Percentiles rank a stretch among this genome's conserved stretches.
Evolutionary conservation across 805 yeast species (phyloP).

Genomic region (Candida piceae): DNA sequence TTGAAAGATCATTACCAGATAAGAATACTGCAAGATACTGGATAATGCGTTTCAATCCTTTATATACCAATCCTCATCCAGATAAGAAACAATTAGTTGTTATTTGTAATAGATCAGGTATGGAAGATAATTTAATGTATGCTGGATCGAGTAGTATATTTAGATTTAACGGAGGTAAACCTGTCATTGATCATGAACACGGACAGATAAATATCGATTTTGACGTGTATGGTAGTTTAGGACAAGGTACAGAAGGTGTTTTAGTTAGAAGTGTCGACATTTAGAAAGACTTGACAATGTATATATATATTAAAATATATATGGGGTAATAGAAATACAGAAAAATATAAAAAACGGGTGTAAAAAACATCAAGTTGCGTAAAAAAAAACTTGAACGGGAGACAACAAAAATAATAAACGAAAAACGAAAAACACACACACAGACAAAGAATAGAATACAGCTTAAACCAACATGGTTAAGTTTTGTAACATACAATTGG

Average conservation of each 20-base stretch:
- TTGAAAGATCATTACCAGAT: conserved; percentile 19
- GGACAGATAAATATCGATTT: conserved; percentile 36
- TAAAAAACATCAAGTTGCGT: too few species aligned
- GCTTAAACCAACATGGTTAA: too few species aligned
- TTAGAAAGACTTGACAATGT: too few species aligned
- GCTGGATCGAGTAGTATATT: conserved; percentile 62
- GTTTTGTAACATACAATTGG: too few species aligned
- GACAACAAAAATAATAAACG: neutral
- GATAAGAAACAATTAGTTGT: conserved; percentile 34
- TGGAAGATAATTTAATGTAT: conserved; percentile 64
- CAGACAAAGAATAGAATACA: too few species aligned
- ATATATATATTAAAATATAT: too few species aligned
- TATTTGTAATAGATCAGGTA: conserved; percentile 69
- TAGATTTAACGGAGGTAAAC: conserved; percentile 42
- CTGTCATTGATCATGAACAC: conserved; percentile 16
- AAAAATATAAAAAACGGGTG: too few species aligned
- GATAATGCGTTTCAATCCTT: conserved; percentile 52
- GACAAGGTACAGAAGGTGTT: conserved; percentile 63
- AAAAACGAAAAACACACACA: conserved; percentile 1
- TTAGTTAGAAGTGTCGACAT: conserved; percentile 54
- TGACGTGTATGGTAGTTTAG: conserved; percentile 48
- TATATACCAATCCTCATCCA: conserved; percentile 17
- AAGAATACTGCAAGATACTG: conserved; percentile 46
- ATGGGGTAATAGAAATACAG: too few species aligned
- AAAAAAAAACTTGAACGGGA: too few species aligned